phyloP scores from a whole-genome alignment of 1,284 basidiomycete species.

The Cryptococcus sp. region DNA sequence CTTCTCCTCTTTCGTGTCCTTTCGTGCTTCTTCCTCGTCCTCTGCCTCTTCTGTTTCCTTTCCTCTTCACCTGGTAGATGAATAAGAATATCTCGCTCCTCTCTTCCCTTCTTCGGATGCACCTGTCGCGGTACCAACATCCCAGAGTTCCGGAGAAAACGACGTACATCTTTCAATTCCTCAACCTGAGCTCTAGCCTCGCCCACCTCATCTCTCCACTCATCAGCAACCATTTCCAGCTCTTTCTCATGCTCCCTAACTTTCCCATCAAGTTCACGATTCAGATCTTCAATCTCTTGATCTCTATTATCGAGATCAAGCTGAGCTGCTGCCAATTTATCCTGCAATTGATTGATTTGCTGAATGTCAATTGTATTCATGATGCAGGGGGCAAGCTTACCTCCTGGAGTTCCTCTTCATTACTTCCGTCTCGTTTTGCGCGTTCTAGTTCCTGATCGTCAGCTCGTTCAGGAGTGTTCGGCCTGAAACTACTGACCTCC shows the following conservation, averaged over 20 bases:
- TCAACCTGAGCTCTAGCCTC: conserved; percentile 42
- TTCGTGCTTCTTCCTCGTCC: too few species aligned
- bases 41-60: too few species aligned
- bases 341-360: conserved; percentile 44
- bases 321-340: conserved; percentile 42
- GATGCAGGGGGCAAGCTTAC: conserved; percentile 14
- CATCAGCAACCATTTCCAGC: conserved; percentile 40
- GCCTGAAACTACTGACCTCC: conserved; percentile 49
- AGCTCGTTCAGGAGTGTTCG: conserved; percentile 35
- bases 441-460: conserved; percentile 30
- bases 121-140: too few species aligned
- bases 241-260: conserved; percentile 42
- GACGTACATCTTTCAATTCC: conserved; percentile 43
- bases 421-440: conserved; percentile 11
- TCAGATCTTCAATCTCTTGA: conserved; percentile 46
- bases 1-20: neutral
- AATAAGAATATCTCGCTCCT: too few species aligned
- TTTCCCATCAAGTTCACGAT: conserved; percentile 44
- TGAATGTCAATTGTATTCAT: conserved; percentile 1
- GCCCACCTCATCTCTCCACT: conserved; percentile 45
- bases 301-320: conserved; percentile 47
- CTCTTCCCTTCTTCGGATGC: too few species aligned
- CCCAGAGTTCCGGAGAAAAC: too few species aligned
- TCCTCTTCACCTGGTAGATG: too few species aligned
- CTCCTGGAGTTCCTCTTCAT: conserved; percentile 42